These are phyloP conservation scores for Paraurostyla sp. DNA, from an alignment of 73 alveolate species.

Conservation along the genomic window DNA sequence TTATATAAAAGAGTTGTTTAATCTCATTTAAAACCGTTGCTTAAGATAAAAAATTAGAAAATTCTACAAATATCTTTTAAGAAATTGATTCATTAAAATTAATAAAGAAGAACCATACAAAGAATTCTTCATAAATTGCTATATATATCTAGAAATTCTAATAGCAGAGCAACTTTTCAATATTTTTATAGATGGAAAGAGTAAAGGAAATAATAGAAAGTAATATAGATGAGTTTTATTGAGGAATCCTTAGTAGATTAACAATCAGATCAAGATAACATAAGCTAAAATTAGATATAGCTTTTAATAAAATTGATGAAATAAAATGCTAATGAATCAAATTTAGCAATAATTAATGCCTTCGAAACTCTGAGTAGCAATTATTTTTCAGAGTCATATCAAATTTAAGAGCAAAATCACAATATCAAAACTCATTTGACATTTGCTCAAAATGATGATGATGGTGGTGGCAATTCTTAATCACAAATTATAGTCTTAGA, in stretches of 20 bases:
- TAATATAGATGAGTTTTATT: background rate
- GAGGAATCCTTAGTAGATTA: background rate
- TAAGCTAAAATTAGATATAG: too few species aligned
- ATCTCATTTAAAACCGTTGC: background rate
- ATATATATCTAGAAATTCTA: background rate
- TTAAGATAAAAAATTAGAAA: background rate
- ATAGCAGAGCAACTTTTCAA: background rate
- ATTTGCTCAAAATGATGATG: background rate
- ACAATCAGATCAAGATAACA: background rate
- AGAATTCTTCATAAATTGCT: slow-evolving; percentile 15
- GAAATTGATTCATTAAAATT: background rate
- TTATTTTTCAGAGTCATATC: background rate
- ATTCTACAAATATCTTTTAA: background rate
- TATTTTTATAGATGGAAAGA: background rate
- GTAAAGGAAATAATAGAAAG: background rate
- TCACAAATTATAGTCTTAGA: too few species aligned
- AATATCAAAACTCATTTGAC: too few species aligned
- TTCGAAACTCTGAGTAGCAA: background rate
- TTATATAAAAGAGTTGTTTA: background rate
- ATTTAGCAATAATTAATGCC: background rate
- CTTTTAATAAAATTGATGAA: too few species aligned
- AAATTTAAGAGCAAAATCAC: too few species aligned
- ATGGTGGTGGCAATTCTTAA: too few species aligned
- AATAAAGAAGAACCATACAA: background rate
- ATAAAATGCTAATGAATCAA: background rate